Percentiles rank a stretch among this genome's conserved stretches.
phyloP scores from a whole-genome alignment of 225 moss, liverwort and hornwort species.

The Pleurozium schreberi region DNA sequence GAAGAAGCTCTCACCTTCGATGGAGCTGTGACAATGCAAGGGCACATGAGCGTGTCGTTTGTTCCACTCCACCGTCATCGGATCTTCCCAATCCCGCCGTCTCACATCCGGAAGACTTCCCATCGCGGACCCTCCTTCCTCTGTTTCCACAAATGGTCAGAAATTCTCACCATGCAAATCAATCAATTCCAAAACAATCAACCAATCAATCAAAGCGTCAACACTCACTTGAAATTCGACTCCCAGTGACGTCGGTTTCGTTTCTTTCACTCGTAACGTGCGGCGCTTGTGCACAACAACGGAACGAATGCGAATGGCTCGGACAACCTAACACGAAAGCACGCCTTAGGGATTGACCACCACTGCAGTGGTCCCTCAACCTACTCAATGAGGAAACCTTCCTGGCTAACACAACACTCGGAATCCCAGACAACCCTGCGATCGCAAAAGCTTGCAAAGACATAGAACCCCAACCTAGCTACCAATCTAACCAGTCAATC shows the following conservation, averaged over 20 bases:
- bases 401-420: not conserved
- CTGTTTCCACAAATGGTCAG: not conserved
- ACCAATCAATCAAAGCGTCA: not conserved
- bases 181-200: not conserved
- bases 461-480: conserved; percentile 11
- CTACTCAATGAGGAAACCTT: not conserved
- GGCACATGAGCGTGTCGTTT: conserved; percentile 78
- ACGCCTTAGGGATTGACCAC: not conserved
- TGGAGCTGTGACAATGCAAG: conserved; percentile 54
- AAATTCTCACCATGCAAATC: not conserved
- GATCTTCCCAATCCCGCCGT: conserved; percentile 95
- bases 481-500: not conserved
- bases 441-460: conserved; percentile 27
- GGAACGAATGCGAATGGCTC: not conserved
- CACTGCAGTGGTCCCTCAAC: not conserved
- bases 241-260: not conserved
- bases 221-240: conserved; percentile 10
- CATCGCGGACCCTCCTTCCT: conserved; percentile 4
- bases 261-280: not conserved
- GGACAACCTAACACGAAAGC: not conserved
- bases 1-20: conserved; percentile 48
- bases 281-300: not conserved
- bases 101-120: conserved; percentile 10
- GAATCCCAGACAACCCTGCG: conserved; percentile 4
- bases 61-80: conserved; percentile 83